These are phyloP conservation scores for Solanum hybrid DNA, from an alignment of 305 asterid genomes.

Conservation along the genomic window DNA sequence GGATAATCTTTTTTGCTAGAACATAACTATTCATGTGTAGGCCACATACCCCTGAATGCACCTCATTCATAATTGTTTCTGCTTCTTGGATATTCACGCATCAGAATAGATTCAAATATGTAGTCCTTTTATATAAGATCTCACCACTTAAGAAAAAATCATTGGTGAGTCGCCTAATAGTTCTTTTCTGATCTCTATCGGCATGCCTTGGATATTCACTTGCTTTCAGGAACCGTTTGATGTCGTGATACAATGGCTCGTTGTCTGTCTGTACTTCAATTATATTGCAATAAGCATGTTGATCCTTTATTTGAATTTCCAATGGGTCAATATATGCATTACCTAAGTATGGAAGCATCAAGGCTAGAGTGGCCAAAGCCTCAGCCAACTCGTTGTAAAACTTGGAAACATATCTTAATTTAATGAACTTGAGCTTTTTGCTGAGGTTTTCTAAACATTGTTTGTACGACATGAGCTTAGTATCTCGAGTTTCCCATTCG, in stretches of 20 bases:
- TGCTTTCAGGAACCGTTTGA: not conserved
- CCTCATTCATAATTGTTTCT: not conserved
- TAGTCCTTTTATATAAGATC: not conserved
- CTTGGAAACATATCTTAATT: too few species aligned
- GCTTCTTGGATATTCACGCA: not conserved
- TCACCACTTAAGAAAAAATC: not conserved
- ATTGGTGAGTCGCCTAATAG: not conserved
- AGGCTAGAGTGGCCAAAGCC: too few species aligned
- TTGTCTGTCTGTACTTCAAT: not conserved
- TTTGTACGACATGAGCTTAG: too few species aligned
- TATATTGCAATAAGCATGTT: not conserved
- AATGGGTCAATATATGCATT: not conserved
- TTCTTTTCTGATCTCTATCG: too few species aligned
- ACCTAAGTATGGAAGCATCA: too few species aligned
- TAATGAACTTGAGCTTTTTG: too few species aligned
- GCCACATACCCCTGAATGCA: not conserved
- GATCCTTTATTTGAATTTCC: not conserved
- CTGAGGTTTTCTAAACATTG: too few species aligned
- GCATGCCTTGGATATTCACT: not conserved
- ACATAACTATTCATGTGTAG: not conserved
- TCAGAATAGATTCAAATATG: not conserved
- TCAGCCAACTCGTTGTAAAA: too few species aligned
- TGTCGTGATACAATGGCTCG: not conserved
- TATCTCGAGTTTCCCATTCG: too few species aligned
- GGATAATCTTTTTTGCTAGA: not conserved